Evolutionary conservation across 75 land plant genomes (phyloP), one percentile per base, ranked within the genome.

Genomic region (Sequoia sempervirens): DNA sequence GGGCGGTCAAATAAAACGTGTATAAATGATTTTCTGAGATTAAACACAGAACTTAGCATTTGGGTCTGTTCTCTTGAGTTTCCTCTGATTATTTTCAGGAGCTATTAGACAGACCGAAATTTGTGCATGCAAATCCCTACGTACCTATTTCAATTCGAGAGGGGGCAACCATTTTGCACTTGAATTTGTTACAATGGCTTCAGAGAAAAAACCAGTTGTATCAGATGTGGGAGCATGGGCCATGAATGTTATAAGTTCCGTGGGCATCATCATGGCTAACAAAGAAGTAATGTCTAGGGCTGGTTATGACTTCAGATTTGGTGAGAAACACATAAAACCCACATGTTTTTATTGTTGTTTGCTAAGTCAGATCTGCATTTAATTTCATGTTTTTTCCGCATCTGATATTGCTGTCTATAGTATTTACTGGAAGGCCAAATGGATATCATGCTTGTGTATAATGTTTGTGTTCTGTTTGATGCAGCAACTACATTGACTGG

Each of bases 401-500:
- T 70, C 73, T 32, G 36, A 12, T 70, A 32, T 30, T 70, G 73
- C 12, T 9, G 15, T 70, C 11, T 10, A 32, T 12, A 2, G 73
- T 70, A 2, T 70, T 70, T 70, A 32, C 30, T 23, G 32, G 36
- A 70, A 30, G 15, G 13, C 32, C 73, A 70, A 32, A 70, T 32
- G 66, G 37, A 70, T 70, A 2, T 32, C 9, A 37, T 12, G 72
- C 18, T 50, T 40, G 36, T n/a, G n/a, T n/a, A n/a, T n/a, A n/a
- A n/a, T n/a, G n/a, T n/a, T n/a, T n/a, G n/a, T 66, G 68, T 78
- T 78, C 10, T 34, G 53, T n/a, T 81, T 79, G 70, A 53, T 88
- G 84, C 88, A 93, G 91, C 94, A 8, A 91, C 94, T 14, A 93
- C 94, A 5, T 75, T 93, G 64, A 93, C 91, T 68, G 94, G 86